These are phyloP conservation scores for Citrus inodora DNA, from an alignment of 345 rosid species.

Conservation along the genomic window DNA sequence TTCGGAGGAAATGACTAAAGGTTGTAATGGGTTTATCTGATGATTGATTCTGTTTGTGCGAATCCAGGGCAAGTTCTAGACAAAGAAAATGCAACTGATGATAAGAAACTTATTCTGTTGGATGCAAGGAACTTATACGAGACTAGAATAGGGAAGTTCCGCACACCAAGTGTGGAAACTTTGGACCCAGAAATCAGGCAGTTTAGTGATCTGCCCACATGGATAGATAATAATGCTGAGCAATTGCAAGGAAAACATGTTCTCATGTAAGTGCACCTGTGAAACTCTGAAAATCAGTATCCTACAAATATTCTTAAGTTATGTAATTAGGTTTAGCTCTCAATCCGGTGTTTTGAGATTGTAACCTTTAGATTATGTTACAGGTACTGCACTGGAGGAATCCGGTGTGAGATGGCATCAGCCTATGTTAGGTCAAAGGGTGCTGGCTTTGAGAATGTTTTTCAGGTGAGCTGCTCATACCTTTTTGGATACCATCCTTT, in stretches of 20 bases:
- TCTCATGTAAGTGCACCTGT: conserved; percentile 60
- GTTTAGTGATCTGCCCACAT: conserved; percentile 81
- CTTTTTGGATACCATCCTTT: conserved; percentile 5
- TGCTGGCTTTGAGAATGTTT: conserved; percentile 76
- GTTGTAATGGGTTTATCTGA: background rate
- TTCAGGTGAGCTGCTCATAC: conserved; percentile 54
- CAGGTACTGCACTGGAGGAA: conserved; percentile 99
- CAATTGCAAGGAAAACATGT: conserved; percentile 60
- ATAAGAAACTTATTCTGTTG: conserved; percentile 56
- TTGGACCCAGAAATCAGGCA: conserved; percentile 87
- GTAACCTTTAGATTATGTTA: conserved; percentile 5
- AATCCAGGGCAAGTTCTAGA: conserved; percentile 32
- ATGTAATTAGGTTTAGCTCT: background rate
- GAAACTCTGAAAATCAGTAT: background rate
- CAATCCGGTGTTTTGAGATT: background rate
- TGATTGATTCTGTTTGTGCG: background rate
- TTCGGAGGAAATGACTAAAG: background rate
- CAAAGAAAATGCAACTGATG: conserved; percentile 27
- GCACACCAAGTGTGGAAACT: conserved; percentile 59
- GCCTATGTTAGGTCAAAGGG: conserved; percentile 93
- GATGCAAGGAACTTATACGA: conserved; percentile 93
- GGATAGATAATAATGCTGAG: conserved; percentile 81
- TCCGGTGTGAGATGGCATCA: conserved; percentile 98
- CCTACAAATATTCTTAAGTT: background rate
- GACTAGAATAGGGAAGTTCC: conserved; percentile 87